Conservation (phyloP, 2,329 filamentous ascomycete species). For the Cercospora berteroae region DNA sequence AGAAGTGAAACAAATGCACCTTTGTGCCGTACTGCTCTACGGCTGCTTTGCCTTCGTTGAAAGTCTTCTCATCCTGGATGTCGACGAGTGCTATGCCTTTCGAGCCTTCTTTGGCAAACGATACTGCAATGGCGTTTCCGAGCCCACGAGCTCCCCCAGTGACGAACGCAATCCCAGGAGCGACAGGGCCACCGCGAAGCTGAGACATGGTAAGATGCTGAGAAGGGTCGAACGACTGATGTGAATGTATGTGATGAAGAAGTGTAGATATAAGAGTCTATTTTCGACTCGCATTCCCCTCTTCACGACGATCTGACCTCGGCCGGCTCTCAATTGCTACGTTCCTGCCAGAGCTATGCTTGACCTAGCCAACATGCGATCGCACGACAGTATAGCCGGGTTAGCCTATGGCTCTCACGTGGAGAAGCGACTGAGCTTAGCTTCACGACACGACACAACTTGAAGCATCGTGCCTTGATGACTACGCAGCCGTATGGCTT, state of each 20-base stretch:
- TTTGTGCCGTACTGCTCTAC: constrained; percentile 30
- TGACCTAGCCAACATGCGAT: not conserved
- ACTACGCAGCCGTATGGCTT: constrained; percentile 1
- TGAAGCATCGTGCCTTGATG: not conserved
- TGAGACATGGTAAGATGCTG: constrained; percentile 15
- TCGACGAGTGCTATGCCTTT: constrained; percentile 30
- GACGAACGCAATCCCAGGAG: constrained; percentile 33
- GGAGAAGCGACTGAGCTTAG: not conserved
- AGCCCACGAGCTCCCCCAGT: constrained; percentile 31
- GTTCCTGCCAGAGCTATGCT: not conserved
- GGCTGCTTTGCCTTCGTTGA: constrained; percentile 25
- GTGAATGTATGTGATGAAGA: not conserved
- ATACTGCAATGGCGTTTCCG: constrained; percentile 31
- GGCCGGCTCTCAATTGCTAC: constrained; percentile 1
- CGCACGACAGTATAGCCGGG: not conserved
- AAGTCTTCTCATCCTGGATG: constrained; percentile 28
- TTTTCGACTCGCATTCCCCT: not conserved
- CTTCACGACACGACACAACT: not conserved
- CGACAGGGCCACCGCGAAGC: constrained; percentile 25
- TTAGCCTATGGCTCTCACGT: not conserved
- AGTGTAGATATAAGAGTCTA: not conserved
- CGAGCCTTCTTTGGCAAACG: constrained; percentile 31
- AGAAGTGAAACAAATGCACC: not conserved
- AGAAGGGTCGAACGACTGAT: not conserved
- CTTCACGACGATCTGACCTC: constrained; percentile 3